These are phyloP conservation scores for Tricholoma sp. DNA, from an alignment of 768 basidiomycete genomes.

Conservation along the genomic window DNA sequence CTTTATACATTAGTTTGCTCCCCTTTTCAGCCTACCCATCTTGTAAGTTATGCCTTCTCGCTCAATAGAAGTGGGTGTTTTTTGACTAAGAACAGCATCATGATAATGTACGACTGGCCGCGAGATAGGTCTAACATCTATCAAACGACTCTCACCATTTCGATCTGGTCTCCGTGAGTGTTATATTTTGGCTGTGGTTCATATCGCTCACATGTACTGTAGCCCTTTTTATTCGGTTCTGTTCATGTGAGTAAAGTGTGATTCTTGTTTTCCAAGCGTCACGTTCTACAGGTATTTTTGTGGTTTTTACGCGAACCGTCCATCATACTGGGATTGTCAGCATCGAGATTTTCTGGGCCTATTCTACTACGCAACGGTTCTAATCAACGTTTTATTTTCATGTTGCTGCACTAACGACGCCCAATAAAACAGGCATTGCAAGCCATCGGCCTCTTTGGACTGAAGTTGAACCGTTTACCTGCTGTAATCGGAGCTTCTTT, in stretches of 20 bases:
- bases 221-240: slow-evolving; percentile 52
- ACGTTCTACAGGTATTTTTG: slow-evolving; percentile 30
- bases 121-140: slow-evolving; percentile 53
- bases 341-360: slow-evolving; percentile 40
- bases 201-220: too few relatives aligned
- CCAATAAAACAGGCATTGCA: slow-evolving; percentile 36
- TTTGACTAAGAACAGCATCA: slow-evolving; percentile 25
- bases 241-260: slow-evolving; percentile 35
- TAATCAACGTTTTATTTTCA: background rate
- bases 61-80: background rate
- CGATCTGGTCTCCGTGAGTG: slow-evolving; percentile 62
- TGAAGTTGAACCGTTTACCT: slow-evolving; percentile 63
- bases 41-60: slow-evolving; percentile 26
- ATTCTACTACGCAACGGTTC: slow-evolving; percentile 45
- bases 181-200: too few relatives aligned
- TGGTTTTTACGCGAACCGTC: slow-evolving; percentile 28
- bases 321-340: slow-evolving; percentile 27
- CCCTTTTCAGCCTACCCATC: slow-evolving; percentile 57
- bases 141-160: slow-evolving; percentile 52
- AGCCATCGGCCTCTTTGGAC: slow-evolving; percentile 68
- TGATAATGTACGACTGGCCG: slow-evolving; percentile 73
- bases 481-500: slow-evolving; percentile 51
- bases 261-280: background rate
- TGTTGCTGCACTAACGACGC: slow-evolving; percentile 1
- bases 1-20: slow-evolving; percentile 23